Conservation (phyloP, 805 yeast species). For the Nakazawaea ishiwadae region DNA sequence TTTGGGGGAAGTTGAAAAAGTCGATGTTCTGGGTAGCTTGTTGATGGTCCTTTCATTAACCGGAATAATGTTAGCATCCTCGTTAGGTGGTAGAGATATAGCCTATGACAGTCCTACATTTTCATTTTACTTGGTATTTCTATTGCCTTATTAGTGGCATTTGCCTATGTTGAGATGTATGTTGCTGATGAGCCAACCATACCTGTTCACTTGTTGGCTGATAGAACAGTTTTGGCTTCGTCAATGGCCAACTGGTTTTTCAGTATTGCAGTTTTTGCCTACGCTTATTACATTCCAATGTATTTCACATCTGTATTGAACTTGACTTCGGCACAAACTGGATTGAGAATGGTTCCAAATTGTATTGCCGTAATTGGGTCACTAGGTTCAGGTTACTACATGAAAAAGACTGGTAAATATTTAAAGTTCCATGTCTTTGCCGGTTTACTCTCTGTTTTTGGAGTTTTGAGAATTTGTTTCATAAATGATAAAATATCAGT, state of each 20-base stretch:
- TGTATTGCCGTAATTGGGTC: constrained; percentile 59
- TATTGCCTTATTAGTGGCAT: constrained; percentile 31
- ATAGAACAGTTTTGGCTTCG: constrained; percentile 58
- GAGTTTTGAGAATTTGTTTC: constrained; percentile 33
- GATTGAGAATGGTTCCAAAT: constrained; percentile 55
- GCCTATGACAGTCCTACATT: constrained; percentile 34
- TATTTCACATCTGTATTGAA: constrained; percentile 53
- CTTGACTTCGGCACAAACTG: constrained; percentile 51
- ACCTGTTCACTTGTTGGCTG: constrained; percentile 44
- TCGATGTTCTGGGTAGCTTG: constrained; percentile 52
- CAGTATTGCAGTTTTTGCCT: constrained; percentile 41
- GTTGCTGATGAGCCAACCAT: constrained; percentile 54
- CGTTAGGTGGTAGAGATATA: constrained; percentile 47
- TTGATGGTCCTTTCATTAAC: constrained; percentile 41
- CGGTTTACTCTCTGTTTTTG: constrained; percentile 39
- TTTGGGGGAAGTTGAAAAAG: constrained; percentile 44
- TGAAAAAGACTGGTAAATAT: constrained; percentile 61
- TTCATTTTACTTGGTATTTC: constrained; percentile 26
- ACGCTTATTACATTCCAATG: constrained; percentile 57
- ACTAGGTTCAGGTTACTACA: constrained; percentile 57
- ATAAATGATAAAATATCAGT: constrained; percentile 28
- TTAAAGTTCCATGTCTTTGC: constrained; percentile 38
- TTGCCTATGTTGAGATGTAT: constrained; percentile 38
- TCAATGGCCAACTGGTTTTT: constrained; percentile 61
- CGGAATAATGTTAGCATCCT: constrained; percentile 43